Conservation (phyloP, 2,329 filamentous ascomycete species). For the Neopestalotiopsis rosae region DNA sequence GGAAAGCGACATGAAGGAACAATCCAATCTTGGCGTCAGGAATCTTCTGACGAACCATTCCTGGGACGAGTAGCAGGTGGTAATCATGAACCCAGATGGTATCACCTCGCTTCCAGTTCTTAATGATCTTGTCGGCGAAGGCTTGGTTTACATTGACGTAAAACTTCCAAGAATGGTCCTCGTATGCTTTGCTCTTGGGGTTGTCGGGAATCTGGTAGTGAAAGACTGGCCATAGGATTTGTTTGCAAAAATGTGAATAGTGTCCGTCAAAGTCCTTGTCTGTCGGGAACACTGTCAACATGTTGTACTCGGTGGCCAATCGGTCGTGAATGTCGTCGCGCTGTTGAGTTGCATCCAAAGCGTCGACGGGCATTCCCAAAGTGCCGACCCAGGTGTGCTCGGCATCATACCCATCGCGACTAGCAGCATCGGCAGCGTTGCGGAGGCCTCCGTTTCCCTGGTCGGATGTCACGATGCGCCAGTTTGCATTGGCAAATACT, state of each 20-base stretch:
- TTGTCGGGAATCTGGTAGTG: slow-evolving; percentile 98
- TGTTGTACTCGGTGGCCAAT: slow-evolving; percentile 81
- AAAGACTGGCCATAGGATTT: slow-evolving; percentile 96
- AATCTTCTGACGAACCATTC: slow-evolving; percentile 86
- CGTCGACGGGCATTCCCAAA: slow-evolving; percentile 92
- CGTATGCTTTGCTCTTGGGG: slow-evolving; percentile 96
- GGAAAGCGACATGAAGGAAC: slow-evolving; percentile 94
- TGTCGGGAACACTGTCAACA: slow-evolving; percentile 81
- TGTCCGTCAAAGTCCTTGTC: slow-evolving; percentile 95
- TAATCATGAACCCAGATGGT: slow-evolving; percentile 97
- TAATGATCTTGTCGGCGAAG: slow-evolving; percentile 88
- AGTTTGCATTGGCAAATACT: slow-evolving; percentile 78
- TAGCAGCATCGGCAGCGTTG: slow-evolving; percentile 83
- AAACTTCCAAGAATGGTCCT: slow-evolving; percentile 95
- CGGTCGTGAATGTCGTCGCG: slow-evolving; percentile 84
- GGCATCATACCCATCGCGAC: slow-evolving; percentile 69
- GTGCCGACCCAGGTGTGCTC: slow-evolving; percentile 93
- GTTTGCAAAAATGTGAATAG: slow-evolving; percentile 96
- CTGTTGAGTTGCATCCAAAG: slow-evolving; percentile 73
- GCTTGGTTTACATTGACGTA: slow-evolving; percentile 92
- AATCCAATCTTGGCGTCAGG: slow-evolving; percentile 96
- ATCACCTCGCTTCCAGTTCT: slow-evolving; percentile 92
- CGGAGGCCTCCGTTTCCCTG: slow-evolving; percentile 92
- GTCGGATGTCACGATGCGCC: slow-evolving; percentile 83
- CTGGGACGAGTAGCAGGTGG: slow-evolving; percentile 86